Evolutionary conservation across 345 rosid species (phyloP).

Genomic region (Ricinus communis): DNA sequence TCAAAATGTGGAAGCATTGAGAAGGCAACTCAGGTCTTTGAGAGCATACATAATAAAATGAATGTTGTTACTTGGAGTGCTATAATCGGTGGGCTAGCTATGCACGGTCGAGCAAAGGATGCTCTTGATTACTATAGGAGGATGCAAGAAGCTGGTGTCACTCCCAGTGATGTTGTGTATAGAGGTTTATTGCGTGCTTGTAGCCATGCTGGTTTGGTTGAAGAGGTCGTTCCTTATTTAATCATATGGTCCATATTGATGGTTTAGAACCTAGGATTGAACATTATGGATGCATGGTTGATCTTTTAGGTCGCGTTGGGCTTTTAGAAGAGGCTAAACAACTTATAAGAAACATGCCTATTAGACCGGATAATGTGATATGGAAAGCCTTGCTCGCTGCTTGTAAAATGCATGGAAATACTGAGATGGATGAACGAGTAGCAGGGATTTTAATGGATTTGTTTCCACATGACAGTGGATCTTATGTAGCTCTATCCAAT

Average conservation of each 20-base stretch:
- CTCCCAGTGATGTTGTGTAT: conserved; percentile 54
- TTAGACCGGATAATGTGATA: conserved; percentile 58
- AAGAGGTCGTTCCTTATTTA: conserved; percentile 47
- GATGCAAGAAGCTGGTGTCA: conserved; percentile 46
- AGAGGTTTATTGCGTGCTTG: conserved; percentile 62
- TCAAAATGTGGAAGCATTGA: conserved; percentile 68
- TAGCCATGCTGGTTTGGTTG: conserved; percentile 62
- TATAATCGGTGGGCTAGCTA: conserved; percentile 61
- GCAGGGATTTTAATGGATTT: conserved; percentile 51
- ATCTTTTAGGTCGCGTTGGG: conserved; percentile 63
- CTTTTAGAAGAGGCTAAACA: conserved; percentile 61
- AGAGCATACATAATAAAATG: conserved; percentile 37
- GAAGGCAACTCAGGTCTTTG: conserved; percentile 59
- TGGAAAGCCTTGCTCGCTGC: conserved; percentile 71
- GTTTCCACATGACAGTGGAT: conserved; percentile 66
- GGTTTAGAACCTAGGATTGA: conserved; percentile 66
- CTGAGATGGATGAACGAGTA: conserved; percentile 53
- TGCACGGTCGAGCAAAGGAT: conserved; percentile 57
- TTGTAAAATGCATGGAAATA: conserved; percentile 57
- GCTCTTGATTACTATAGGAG: conserved; percentile 48
- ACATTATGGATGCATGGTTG: conserved; percentile 79
- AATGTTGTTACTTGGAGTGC: conserved; percentile 66
- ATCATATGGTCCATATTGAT: conserved; percentile 47
- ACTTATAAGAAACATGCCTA: conserved; percentile 54
- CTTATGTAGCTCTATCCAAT: conserved; percentile 68